phyloP scores from a whole-genome alignment of 2,329 filamentous ascomycete genomes.

The Colletotrichum somersetense region DNA sequence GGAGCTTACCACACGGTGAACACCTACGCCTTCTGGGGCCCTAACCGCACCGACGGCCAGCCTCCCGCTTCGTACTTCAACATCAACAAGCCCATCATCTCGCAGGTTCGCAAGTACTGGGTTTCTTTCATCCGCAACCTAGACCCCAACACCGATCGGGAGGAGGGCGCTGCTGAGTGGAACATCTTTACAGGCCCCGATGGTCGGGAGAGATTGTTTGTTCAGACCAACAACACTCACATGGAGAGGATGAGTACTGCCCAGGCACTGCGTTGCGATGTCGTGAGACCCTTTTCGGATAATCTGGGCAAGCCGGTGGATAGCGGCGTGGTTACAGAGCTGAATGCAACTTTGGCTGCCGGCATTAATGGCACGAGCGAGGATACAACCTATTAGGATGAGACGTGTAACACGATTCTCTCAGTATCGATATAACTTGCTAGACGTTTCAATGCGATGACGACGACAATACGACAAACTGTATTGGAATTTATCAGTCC shows the following conservation, averaged over 20 bases:
- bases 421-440: not conserved
- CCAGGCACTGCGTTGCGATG: conserved; percentile 36
- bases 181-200: conserved; percentile 53
- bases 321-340: conserved; percentile 32
- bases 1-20: conserved; percentile 79
- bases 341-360: conserved; percentile 36
- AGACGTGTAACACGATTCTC: conserved; percentile 21
- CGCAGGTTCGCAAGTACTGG: conserved; percentile 78
- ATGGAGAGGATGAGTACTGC: conserved; percentile 55
- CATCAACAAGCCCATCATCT: conserved; percentile 68
- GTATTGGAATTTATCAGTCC: not conserved
- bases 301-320: conserved; percentile 39
- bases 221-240: conserved; percentile 56
- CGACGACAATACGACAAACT: no score
- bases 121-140: conserved; percentile 76
- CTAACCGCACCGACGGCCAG: conserved; percentile 62
- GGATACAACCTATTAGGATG: conserved; percentile 26
- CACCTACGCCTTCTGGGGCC: conserved; percentile 75
- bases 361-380: conserved; percentile 35
- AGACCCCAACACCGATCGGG: conserved; percentile 71
- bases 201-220: conserved; percentile 53
- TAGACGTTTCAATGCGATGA: not conserved
- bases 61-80: conserved; percentile 68
- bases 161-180: conserved; percentile 64
- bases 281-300: conserved; percentile 30